Conservation (phyloP, 371 early-diverging fungal species). For the Mucor mucedo region DNA sequence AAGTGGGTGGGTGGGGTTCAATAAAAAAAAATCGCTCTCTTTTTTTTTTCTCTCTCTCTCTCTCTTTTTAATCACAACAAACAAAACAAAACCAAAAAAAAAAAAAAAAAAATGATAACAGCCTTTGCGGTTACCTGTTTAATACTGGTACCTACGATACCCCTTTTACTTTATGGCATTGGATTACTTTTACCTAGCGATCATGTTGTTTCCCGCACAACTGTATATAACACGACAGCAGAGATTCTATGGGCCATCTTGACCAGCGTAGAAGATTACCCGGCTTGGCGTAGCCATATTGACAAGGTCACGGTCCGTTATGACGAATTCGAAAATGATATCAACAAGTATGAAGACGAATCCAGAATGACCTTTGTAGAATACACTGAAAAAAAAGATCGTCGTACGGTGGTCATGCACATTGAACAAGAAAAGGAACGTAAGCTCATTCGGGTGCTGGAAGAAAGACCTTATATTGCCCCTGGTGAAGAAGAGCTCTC, state of each 20-base stretch:
- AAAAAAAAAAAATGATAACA: slow-evolving; percentile 1
- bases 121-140: slow-evolving; percentile 10
- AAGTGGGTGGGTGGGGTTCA: background rate
- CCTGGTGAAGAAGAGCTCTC: slow-evolving; percentile 27
- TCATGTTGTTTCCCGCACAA: slow-evolving; percentile 24
- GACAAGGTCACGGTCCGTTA: slow-evolving; percentile 24
- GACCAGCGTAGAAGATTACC: slow-evolving; percentile 41
- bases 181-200: slow-evolving; percentile 26
- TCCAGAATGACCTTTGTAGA: slow-evolving; percentile 36
- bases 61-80: background rate
- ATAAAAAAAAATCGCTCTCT: background rate
- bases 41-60: slow-evolving; percentile 7
- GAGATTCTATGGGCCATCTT: slow-evolving; percentile 45
- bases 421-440: slow-evolving; percentile 38
- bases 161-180: slow-evolving; percentile 30
- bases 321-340: slow-evolving; percentile 24
- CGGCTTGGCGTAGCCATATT: slow-evolving; percentile 45
- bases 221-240: slow-evolving; percentile 27
- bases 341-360: slow-evolving; percentile 31
- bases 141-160: slow-evolving; percentile 25
- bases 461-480: slow-evolving; percentile 30
- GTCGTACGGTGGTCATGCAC: slow-evolving; percentile 35
- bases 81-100: no score
- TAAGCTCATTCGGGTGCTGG: slow-evolving; percentile 44
- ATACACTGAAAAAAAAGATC: slow-evolving; percentile 32